Conservation (phyloP, 352 stramenopile genomes). For the Saprolegnia diclina region DNA sequence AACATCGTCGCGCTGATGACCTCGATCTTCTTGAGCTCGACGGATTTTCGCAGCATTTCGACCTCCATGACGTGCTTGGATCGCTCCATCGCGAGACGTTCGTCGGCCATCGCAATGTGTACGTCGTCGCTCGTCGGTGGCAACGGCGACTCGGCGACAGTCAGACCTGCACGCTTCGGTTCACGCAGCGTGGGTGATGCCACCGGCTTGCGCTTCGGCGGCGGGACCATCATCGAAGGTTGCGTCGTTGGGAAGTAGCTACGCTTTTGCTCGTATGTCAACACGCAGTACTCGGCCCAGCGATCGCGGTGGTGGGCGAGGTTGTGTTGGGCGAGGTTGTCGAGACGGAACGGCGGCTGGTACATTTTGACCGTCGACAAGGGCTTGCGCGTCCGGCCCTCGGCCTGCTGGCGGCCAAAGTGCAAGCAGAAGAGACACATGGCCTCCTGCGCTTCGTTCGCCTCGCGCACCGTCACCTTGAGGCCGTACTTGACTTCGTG, state of each 20-base stretch:
- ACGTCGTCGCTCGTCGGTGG: neutral
- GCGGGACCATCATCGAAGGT: neutral
- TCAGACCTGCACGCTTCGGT: neutral
- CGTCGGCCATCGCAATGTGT: constrained; percentile 13
- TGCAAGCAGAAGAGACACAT: constrained; percentile 24
- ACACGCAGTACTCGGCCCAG: constrained; percentile 12
- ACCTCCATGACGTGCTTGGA: constrained; percentile 16
- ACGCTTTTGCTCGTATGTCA: constrained; percentile 15
- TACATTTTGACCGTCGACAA: constrained; percentile 23
- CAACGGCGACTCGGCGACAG: neutral
- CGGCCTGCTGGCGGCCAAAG: constrained; percentile 17
- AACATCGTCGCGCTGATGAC: constrained; percentile 20
- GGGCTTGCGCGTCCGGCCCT: constrained; percentile 14
- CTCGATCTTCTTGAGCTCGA: constrained; percentile 27
- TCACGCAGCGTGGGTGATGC: neutral
- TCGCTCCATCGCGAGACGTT: constrained; percentile 3
- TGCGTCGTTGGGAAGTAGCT: constrained; percentile 9
- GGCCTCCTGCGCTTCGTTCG: constrained; percentile 13
- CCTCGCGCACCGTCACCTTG: constrained; percentile 1
- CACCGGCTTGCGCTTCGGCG: neutral
- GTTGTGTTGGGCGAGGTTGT: constrained; percentile 22
- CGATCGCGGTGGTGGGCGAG: constrained; percentile 19
- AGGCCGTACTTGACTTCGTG: constrained; percentile 21
- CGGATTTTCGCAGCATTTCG: constrained; percentile 7
- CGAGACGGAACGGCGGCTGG: constrained; percentile 21